Base-by-base conservation (phyloP, 2,329 filamentous ascomycete species). In the Fonsecaea pedrosoi region DNA sequence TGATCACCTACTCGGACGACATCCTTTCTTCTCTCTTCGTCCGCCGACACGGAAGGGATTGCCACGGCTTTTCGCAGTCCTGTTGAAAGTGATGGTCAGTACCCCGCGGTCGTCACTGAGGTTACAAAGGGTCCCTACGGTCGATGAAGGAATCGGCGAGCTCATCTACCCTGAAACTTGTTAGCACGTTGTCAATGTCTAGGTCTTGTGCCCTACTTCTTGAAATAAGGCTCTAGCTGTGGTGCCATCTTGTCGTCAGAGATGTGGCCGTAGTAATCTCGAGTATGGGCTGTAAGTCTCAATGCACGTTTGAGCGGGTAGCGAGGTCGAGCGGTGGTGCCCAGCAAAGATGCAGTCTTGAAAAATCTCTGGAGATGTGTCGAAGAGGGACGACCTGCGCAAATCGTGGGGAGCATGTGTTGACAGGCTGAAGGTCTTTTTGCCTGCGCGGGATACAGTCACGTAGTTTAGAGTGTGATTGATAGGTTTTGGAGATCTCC, bases 21-120 rank as follows among this genome's bases (percentile, higher is more conserved):
- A 85, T 99, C 94, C 63, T 89, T 89, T 67, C 95, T 89, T 76
- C 92, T 90, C 73, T 90, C 90, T 76, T 95, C 92, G 70, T 97
- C 94, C 56, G 94, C 92, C 38, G 94, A 98, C 78, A 99, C 86
- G 70, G 95, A 99, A 21, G 95, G 95, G 75, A 99, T 99, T 60
- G 94, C 94, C 67, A 99, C 95, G 62, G 95, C 95, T 80, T 94
- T 89, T 76, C 92, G 87, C 68, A 99, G 88, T 74, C 82, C 82
- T 83, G 70, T 37, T 66, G 48, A n/a, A 30, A 10, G 21, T 21
- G 15, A 45, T 30, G 21, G 64, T 63, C 68, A 67, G 34, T 60
- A 57, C 60, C 64, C 38, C 60, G 54, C 66, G 9, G 53, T 56
- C 50, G 53, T 56, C 50, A 38, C 15, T 32, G 35, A 25, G 25